These are phyloP conservation scores for Phytophthora litchii DNA, from an alignment of 352 stramenopile species.

Conservation along the genomic window DNA sequence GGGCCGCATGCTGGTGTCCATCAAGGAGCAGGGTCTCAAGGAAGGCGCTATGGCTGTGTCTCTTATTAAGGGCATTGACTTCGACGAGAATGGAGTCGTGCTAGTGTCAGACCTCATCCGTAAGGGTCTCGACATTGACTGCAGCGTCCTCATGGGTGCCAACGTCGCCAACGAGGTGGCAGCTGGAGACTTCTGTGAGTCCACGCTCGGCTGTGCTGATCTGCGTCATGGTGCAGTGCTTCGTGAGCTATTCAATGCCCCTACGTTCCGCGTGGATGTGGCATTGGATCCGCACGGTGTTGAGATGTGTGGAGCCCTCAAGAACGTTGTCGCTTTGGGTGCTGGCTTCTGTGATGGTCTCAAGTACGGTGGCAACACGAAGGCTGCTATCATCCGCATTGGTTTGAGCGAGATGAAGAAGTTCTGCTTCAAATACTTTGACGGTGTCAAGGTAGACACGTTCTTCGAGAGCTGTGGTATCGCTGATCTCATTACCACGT, in stretches of 20 bases:
- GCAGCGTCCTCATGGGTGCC: slow-evolving; percentile 96
- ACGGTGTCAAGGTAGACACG: slow-evolving; percentile 92
- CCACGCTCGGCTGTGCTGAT: slow-evolving; percentile 92
- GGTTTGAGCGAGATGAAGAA: slow-evolving; percentile 96
- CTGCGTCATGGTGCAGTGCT: slow-evolving; percentile 73
- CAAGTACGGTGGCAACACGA: slow-evolving; percentile 96
- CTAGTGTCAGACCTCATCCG: slow-evolving; percentile 91
- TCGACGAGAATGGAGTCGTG: slow-evolving; percentile 82
- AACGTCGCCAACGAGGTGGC: slow-evolving; percentile 98
- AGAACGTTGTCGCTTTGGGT: slow-evolving; percentile 97
- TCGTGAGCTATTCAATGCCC: slow-evolving; percentile 78
- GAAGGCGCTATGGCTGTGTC: slow-evolving; percentile 82
- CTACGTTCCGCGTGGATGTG: slow-evolving; percentile 94
- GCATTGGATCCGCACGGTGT: slow-evolving; percentile 93
- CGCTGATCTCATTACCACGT: slow-evolving; percentile 98
- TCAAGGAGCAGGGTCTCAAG: slow-evolving; percentile 82
- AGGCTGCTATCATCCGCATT: slow-evolving; percentile 96
- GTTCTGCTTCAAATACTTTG: slow-evolving; percentile 94
- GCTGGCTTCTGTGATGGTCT: slow-evolving; percentile 97
- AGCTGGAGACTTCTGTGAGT: slow-evolving; percentile 95
- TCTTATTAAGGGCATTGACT: slow-evolving; percentile 93
- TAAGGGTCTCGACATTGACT: slow-evolving; percentile 85
- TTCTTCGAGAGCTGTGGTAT: slow-evolving; percentile 98
- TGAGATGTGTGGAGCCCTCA: slow-evolving; percentile 96
- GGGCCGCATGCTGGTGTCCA: slow-evolving; percentile 86